phyloP scores from a whole-genome alignment of 73 alveolate species.

The Tetrahymena thermophila region DNA sequence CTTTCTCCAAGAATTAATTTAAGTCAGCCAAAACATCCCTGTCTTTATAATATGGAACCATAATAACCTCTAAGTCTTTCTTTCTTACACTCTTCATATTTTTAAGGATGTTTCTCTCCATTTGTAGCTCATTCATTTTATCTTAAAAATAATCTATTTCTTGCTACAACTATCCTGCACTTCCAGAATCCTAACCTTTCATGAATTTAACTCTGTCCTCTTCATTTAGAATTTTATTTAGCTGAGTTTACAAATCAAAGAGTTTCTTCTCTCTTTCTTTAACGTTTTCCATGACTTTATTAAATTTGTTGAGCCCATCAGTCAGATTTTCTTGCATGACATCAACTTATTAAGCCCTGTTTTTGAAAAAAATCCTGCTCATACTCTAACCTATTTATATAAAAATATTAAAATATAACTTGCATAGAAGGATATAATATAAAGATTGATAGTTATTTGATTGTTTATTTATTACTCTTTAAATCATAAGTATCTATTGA shows the following conservation, averaged over 20 bases:
- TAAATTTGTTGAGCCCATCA: not conserved
- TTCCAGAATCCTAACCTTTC: not conserved
- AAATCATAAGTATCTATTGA: not conserved
- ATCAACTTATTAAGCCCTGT: not conserved
- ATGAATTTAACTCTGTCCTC: not conserved
- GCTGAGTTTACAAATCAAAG: not conserved
- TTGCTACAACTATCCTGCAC: not conserved
- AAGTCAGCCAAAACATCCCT: not conserved
- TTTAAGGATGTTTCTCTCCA: not conserved
- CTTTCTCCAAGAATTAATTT: not conserved
- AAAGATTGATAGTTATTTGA: not conserved
- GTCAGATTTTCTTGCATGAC: not conserved
- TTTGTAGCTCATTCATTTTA: not conserved
- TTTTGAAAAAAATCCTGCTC: not conserved
- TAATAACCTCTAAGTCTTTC: not conserved
- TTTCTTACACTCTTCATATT: not conserved
- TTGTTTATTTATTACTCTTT: not conserved
- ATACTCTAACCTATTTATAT: not conserved
- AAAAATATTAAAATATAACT: not conserved
- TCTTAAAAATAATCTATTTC: not conserved
- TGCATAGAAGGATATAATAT: not conserved
- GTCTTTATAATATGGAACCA: not conserved
- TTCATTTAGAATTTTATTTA: not conserved
- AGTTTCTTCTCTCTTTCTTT: not conserved
- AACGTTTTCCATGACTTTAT: not conserved